A percentile compares a stretch with the other conserved stretches of the same genome.
Evolutionary conservation across 805 yeast genomes (phyloP).

Genomic region (Metschnikowia aberdeeniae): DNA sequence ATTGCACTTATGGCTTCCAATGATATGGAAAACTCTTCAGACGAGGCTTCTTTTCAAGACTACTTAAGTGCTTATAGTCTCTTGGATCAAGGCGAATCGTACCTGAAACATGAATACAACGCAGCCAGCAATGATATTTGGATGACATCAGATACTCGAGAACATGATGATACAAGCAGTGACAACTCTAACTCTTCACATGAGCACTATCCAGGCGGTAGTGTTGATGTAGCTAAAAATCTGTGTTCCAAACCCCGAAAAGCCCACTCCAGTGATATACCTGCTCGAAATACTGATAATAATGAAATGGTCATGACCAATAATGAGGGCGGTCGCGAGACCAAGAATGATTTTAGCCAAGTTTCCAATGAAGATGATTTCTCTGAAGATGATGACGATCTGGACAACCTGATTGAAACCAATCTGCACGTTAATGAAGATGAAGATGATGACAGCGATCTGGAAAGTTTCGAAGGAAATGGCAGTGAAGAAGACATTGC

Average conservation of each 20-base stretch:
- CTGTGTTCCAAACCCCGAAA: no score
- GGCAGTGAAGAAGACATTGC: slow-evolving; percentile 9
- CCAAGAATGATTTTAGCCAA: neutral
- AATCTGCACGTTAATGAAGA: neutral
- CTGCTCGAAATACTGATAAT: no score
- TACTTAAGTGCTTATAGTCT: neutral
- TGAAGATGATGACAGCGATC: slow-evolving; percentile 2
- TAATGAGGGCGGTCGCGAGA: neutral
- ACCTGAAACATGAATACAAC: neutral
- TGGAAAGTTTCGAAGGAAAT: slow-evolving; percentile 2
- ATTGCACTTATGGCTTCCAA: neutral
- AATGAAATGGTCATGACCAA: neutral
- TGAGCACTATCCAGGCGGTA: neutral
- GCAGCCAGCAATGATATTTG: neutral
- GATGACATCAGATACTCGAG: neutral
- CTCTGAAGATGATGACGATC: neutral
- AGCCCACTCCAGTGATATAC: no score
- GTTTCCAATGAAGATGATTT: neutral
- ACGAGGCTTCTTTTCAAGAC: neutral
- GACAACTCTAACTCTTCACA: neutral
- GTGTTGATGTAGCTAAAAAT: neutral
- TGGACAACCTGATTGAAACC: neutral
- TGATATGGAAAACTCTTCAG: neutral
- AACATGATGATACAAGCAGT: neutral
- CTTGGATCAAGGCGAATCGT: neutral